Percentiles rank a stretch among this genome's conserved stretches.
Conservation (phyloP, 352 stramenopile genomes). For the Pythium oligandrum region DNA sequence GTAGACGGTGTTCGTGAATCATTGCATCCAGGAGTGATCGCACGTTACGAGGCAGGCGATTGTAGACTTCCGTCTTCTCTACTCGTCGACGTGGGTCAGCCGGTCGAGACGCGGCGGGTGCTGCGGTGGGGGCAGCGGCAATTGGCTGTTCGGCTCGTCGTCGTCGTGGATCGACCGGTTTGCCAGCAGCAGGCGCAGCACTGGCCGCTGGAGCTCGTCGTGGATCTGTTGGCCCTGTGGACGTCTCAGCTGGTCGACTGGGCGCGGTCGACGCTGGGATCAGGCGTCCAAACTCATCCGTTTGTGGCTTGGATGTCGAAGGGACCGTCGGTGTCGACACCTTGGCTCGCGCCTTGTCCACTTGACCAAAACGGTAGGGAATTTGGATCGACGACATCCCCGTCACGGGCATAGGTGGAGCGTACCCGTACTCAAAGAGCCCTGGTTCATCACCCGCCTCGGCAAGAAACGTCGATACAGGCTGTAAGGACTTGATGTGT, state of each 20-base stretch:
- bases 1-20: conserved; percentile 41
- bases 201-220: conserved; percentile 1
- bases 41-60: conserved; percentile 43
- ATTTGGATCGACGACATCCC: conserved; percentile 47
- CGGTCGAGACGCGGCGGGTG: not conserved
- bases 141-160: not conserved
- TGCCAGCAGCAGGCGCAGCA: not conserved
- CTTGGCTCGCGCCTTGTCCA: not conserved
- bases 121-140: conserved; percentile 16
- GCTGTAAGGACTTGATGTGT: conserved; percentile 39
- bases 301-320: conserved; percentile 4
- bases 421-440: conserved; percentile 68
- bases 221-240: conserved; percentile 1
- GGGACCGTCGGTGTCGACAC: not conserved
- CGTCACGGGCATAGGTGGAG: conserved; percentile 47
- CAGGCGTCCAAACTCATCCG: conserved; percentile 61
- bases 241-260: not conserved
- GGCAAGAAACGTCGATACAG: conserved; percentile 37
- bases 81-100: not conserved
- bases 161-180: conserved; percentile 1
- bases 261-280: conserved; percentile 15
- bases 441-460: conserved; percentile 41
- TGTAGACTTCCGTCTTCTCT: conserved; percentile 47
- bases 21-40: conserved; percentile 51
- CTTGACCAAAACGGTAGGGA: conserved; percentile 34